A percentile compares a stretch with the other conserved stretches of the same genome.
Conservation (phyloP, 768 basidiomycete species). For the Phylloporus arenicola region DNA sequence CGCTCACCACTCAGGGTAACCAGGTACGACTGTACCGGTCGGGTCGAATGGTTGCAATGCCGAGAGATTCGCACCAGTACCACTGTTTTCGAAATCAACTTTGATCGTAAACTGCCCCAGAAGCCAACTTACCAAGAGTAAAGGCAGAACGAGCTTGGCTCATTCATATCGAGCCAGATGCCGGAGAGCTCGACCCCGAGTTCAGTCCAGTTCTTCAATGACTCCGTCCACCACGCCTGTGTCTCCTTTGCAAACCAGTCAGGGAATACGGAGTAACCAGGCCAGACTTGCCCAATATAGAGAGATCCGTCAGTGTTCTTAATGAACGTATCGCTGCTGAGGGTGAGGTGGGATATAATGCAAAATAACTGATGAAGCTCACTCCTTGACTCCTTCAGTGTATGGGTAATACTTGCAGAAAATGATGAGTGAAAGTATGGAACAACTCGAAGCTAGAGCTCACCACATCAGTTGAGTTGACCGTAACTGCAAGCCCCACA, state of each 20-base stretch:
- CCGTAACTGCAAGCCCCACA: conserved; percentile 51
- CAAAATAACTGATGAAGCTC: conserved; percentile 11
- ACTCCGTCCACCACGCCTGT: conserved; percentile 56
- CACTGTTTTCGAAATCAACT: conserved; percentile 22
- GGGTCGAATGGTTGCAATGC: conserved; percentile 51
- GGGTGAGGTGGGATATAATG: not conserved
- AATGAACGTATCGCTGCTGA: conserved; percentile 57
- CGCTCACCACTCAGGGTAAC: conserved; percentile 68
- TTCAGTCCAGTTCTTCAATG: conserved; percentile 49
- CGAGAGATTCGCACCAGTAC: conserved; percentile 50
- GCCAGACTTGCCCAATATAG: conserved; percentile 75
- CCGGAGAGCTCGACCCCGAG: conserved; percentile 54
- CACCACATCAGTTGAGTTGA: conserved; percentile 60
- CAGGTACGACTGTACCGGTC: conserved; percentile 37
- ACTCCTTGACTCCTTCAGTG: conserved; percentile 55
- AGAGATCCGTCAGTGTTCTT: conserved; percentile 70
- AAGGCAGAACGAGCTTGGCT: conserved; percentile 58
- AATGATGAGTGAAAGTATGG: not conserved
- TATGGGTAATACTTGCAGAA: conserved; percentile 58
- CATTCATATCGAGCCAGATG: conserved; percentile 71
- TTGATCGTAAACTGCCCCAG: not conserved
- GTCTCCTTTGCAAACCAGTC: conserved; percentile 57
- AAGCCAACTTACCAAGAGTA: conserved; percentile 48
- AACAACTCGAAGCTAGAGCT: conserved; percentile 19
- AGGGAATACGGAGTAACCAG: conserved; percentile 66